Conservation (phyloP, 2,329 filamentous ascomycete species). For the Fusarium torulosum region DNA sequence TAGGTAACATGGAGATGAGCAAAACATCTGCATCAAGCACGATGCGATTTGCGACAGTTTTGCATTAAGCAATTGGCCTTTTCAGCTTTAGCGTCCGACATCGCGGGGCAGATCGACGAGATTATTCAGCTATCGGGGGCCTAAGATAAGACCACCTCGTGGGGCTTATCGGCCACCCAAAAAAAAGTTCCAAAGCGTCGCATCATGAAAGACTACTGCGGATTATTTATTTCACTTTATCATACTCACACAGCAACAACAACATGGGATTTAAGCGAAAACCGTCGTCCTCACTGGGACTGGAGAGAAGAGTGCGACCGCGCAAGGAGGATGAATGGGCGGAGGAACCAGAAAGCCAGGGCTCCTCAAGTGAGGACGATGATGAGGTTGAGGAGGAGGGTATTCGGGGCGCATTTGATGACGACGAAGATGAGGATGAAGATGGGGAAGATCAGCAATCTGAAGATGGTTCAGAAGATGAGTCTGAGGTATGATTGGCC, state of each 20-base stretch:
- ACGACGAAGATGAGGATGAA: slow-evolving; percentile 48
- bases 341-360: slow-evolving; percentile 53
- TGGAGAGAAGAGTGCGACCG: slow-evolving; percentile 60
- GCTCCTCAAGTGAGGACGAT: slow-evolving; percentile 46
- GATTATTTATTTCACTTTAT: slow-evolving; percentile 5
- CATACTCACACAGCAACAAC: background rate
- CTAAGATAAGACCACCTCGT: slow-evolving; percentile 33
- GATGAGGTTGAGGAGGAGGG: slow-evolving; percentile 51
- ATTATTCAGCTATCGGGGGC: slow-evolving; percentile 33
- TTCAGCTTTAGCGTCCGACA: slow-evolving; percentile 13
- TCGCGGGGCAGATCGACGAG: slow-evolving; percentile 19
- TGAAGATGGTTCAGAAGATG: slow-evolving; percentile 46
- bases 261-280: slow-evolving; percentile 59
- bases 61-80: slow-evolving; percentile 10
- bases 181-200: slow-evolving; percentile 33
- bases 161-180: slow-evolving; percentile 37
- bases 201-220: background rate
- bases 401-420: slow-evolving; percentile 43
- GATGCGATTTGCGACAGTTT: slow-evolving; percentile 8
- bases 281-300: slow-evolving; percentile 49
- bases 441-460: slow-evolving; percentile 38
- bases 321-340: slow-evolving; percentile 61
- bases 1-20: slow-evolving; percentile 22
- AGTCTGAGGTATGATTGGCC: slow-evolving; percentile 44
- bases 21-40: background rate